A percentile compares a stretch with the other conserved stretches of the same genome.
Conservation (phyloP, 495 filamentous ascomycete genomes). For the Eremomyces bilateralis region DNA sequence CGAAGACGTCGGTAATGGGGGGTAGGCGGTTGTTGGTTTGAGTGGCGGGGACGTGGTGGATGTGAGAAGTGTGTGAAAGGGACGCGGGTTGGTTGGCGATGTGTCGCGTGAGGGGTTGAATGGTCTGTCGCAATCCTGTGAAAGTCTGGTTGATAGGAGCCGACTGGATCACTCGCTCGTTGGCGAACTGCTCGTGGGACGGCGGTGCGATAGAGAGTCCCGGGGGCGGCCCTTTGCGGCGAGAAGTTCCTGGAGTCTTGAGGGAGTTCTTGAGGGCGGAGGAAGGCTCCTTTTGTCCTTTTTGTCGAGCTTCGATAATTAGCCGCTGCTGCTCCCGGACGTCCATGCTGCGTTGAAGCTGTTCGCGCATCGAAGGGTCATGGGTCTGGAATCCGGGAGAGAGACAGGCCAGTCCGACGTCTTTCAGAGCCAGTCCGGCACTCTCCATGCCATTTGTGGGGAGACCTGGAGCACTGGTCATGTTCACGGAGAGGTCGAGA, state of each 20-base stretch:
- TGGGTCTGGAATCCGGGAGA: constrained; percentile 91
- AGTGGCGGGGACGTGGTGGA: constrained; percentile 72
- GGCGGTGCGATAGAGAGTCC: constrained; percentile 91
- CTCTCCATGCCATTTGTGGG: constrained; percentile 45
- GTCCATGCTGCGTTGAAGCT: constrained; percentile 79
- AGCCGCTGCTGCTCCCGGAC: constrained; percentile 85
- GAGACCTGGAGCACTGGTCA: constrained; percentile 32
- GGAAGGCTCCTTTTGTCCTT: constrained; percentile 37
- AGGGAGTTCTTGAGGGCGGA: constrained; percentile 25
- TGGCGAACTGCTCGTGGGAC: constrained; percentile 83
- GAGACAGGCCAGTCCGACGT: constrained; percentile 82
- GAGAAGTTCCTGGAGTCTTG: constrained; percentile 27
- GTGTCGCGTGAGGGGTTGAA: constrained; percentile 63
- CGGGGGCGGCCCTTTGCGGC: constrained; percentile 59
- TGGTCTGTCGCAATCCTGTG: constrained; percentile 60
- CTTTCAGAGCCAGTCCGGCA: constrained; percentile 56
- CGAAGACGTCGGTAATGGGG: constrained; percentile 87
- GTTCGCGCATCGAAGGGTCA: constrained; percentile 89
- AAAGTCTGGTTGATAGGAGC: constrained; percentile 92
- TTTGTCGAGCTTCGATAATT: constrained; percentile 86
- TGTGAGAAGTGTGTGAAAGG: constrained; percentile 68
- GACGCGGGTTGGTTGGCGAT: constrained; percentile 69
- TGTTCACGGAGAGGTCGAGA: constrained; percentile 47
- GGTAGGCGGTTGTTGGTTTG: constrained; percentile 87
- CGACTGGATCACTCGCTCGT: constrained; percentile 91